Evolutionary conservation across 257 asterid genomes (phyloP).

Genomic region (Petunia axillaris): DNA sequence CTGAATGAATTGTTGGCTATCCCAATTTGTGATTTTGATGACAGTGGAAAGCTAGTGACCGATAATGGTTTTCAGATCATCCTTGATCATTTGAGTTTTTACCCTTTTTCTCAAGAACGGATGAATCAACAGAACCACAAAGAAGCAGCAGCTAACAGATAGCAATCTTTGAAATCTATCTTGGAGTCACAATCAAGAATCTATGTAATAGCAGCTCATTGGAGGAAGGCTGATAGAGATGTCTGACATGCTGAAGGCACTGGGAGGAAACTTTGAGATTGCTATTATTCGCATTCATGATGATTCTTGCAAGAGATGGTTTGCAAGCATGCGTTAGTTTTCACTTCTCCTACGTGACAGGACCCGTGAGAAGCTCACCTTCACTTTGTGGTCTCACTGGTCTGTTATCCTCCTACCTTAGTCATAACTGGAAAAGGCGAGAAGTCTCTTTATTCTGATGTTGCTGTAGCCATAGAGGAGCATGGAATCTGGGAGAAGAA

Average conservation of each 20-base stretch:
- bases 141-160: conserved; percentile 66
- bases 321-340: conserved; percentile 64
- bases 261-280: conserved; percentile 65
- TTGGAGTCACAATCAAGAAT: conserved; percentile 60
- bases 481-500: conserved; percentile 62
- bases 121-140: conserved; percentile 51
- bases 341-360: conserved; percentile 74
- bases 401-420: conserved; percentile 51
- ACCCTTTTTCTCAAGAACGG: conserved; percentile 64
- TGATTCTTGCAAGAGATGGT: conserved; percentile 45
- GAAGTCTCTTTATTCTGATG: conserved; percentile 74
- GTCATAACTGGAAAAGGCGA: conserved; percentile 84
- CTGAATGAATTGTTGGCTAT: conserved; percentile 61
- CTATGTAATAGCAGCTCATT: conserved; percentile 64
- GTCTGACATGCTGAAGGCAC: conserved; percentile 55
- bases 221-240: conserved; percentile 66
- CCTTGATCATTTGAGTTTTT: conserved; percentile 56
- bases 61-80: conserved; percentile 55
- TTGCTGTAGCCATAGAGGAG: conserved; percentile 72
- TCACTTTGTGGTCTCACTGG: conserved; percentile 57
- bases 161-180: conserved; percentile 67
- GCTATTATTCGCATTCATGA: conserved; percentile 81
- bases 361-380: conserved; percentile 53
- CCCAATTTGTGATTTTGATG: conserved; percentile 72
- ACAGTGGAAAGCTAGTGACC: conserved; percentile 57